Evolutionary conservation across 805 yeast genomes (phyloP), one percentile per base, ranked within the genome.

Genomic region (Zygosaccharomyces bailii): DNA sequence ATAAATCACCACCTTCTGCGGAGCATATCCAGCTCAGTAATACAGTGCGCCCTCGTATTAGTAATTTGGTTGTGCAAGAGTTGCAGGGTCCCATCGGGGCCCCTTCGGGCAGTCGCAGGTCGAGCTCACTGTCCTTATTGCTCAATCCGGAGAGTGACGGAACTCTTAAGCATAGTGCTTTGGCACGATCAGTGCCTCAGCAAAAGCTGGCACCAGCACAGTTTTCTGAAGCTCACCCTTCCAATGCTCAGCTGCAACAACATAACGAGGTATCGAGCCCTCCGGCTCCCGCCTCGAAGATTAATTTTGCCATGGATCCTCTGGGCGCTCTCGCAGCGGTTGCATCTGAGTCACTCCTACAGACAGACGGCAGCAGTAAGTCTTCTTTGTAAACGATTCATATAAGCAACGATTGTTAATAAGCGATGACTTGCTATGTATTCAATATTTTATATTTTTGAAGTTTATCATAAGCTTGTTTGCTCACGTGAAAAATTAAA

Each of bases 251-350:
- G 18, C 43, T 23, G 10, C 39, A 27, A 18, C 41, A 25, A 10
- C 33, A 4, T 17, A 10, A 25, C 34, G 13, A 16, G 19, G n/a
- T 25, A 8, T 8, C 29, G 9, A 13, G 32, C 27, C 18, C 32
- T 8, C 23, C 42, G 32, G 17, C 42, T 3, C 24, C 36, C 4
- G 23, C 47, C 5, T 29, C 47, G 5, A 48, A 42, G 32, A 41
- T 52, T 42, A 60, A 61, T 39, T 64, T 64, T 41, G 57, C 63
- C 6, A 57, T 55, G 42, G 68, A 66, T 41, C 70, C 70, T 4
- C 40, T 66, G 33, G 68, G 68, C 23, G 69, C 68, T 2, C 48
- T 66, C 10, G 70, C 70, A 2, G 70, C 70, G 1, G 58, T 66
- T 7, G 70, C 70, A 7, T 66, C 70, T 3, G 65, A 66, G 8